phyloP scores from a whole-genome alignment of 352 stramenopile genomes.

The Globisporangium abappressorium region DNA sequence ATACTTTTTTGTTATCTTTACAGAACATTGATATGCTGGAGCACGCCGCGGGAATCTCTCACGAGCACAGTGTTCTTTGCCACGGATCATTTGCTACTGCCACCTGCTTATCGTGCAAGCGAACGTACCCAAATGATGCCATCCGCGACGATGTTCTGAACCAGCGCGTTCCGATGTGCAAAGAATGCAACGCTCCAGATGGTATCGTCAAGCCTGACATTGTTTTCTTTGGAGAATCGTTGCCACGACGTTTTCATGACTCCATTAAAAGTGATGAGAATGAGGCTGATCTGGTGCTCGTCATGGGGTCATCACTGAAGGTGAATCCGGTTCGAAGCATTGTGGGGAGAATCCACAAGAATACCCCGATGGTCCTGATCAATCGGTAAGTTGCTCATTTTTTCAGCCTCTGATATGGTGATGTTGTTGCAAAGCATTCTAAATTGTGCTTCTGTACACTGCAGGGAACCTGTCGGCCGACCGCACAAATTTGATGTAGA shows the following conservation, averaged over 20 bases:
- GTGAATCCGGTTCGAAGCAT: constrained; percentile 94
- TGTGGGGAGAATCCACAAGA: constrained; percentile 76
- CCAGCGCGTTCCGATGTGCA: constrained; percentile 79
- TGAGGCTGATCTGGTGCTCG: constrained; percentile 94
- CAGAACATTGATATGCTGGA: constrained; percentile 99
- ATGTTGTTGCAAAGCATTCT: not conserved
- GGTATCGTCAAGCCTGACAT: constrained; percentile 98
- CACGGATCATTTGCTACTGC: constrained; percentile 93
- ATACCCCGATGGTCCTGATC: constrained; percentile 83
- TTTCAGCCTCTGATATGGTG: not conserved
- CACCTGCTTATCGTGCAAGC: constrained; percentile 90
- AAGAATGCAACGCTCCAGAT: constrained; percentile 55
- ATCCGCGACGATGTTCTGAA: constrained; percentile 84
- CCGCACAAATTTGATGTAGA: constrained; percentile 86
- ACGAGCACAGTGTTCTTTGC: constrained; percentile 90
- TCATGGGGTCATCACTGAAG: constrained; percentile 99
- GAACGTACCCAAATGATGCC: constrained; percentile 72
- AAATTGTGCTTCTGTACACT: not conserved
- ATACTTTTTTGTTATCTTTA: not conserved
- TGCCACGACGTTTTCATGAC: constrained; percentile 89
- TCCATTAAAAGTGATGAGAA: constrained; percentile 76
- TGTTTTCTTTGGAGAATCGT: constrained; percentile 97
- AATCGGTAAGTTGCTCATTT: constrained; percentile 43
- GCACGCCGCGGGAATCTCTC: constrained; percentile 88
- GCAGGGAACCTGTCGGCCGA: constrained; percentile 70